phyloP scores from a whole-genome alignment of 352 stramenopile species.

The Pythium sukuiense region DNA sequence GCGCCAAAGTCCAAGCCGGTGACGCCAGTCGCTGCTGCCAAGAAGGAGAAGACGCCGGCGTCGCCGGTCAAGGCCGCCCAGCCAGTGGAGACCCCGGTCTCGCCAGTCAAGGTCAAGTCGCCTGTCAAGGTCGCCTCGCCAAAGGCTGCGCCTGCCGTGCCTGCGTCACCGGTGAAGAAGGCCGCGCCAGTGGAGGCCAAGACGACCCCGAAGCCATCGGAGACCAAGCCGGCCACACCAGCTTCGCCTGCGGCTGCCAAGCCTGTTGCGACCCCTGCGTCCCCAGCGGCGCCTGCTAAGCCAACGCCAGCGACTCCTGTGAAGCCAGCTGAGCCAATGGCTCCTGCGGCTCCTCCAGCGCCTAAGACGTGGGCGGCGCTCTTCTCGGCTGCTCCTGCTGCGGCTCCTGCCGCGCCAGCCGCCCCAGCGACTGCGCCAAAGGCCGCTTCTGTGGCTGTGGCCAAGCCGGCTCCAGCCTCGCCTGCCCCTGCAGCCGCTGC shows the following conservation, averaged over 20 bases:
- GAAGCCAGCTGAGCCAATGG: constrained; percentile 19
- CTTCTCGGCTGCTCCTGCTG: constrained; percentile 32
- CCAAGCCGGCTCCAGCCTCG: constrained; percentile 21
- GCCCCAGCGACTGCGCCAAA: constrained; percentile 31
- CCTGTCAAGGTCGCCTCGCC: constrained; percentile 29
- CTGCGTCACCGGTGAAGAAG: constrained; percentile 42
- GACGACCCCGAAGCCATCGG: constrained; percentile 33
- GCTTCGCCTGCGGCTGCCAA: constrained; percentile 32
- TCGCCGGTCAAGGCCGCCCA: constrained; percentile 16
- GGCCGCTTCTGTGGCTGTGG: constrained; percentile 10
- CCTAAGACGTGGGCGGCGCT: constrained; percentile 65
- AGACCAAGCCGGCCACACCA: constrained; percentile 35
- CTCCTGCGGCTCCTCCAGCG: constrained; percentile 30
- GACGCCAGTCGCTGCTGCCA: constrained; percentile 16
- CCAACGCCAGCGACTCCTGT: constrained; percentile 10
- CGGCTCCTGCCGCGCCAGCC: constrained; percentile 17
- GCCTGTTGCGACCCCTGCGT: constrained; percentile 11
- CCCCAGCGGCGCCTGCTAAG: constrained; percentile 19
- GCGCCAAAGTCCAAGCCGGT: constrained; percentile 24
- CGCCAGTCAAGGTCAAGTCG: constrained; percentile 34
- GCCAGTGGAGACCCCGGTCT: constrained; percentile 26
- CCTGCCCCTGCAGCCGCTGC: constrained; percentile 27
- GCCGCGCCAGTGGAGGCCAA: constrained; percentile 38
- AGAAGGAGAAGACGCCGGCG: constrained; percentile 30
- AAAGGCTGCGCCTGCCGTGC: constrained; percentile 25